phyloP scores from a whole-genome alignment of 2,329 filamentous ascomycete species.

The Venturia pyrina region DNA sequence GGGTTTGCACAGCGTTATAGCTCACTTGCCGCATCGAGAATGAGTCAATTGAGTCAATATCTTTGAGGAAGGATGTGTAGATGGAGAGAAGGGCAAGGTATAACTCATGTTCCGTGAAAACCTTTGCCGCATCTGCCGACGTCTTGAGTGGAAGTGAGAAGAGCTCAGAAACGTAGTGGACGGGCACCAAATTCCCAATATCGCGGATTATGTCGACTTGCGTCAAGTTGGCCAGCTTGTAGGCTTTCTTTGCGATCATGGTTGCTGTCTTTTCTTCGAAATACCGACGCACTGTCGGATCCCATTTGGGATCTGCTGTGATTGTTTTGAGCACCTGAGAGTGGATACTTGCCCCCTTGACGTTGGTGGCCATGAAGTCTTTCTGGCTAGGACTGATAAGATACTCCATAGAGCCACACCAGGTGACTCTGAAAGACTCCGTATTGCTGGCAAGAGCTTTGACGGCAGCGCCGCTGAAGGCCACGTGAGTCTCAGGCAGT shows the following conservation, averaged over 20 bases:
- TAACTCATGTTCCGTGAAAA: conserved; percentile 48
- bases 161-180: conserved; percentile 45
- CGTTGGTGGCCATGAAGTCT: conserved; percentile 38
- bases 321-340: conserved; percentile 20
- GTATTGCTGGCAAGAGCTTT: conserved; percentile 52
- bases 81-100: conserved; percentile 54
- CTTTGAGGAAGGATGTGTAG: conserved; percentile 55
- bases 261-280: conserved; percentile 52
- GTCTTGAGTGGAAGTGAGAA: conserved; percentile 48
- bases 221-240: conserved; percentile 49
- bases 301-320: conserved; percentile 43
- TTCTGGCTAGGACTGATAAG: conserved; percentile 50
- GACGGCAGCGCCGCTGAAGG: conserved; percentile 52
- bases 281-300: conserved; percentile 53
- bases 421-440: conserved; percentile 53
- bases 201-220: conserved; percentile 62
- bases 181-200: conserved; percentile 43
- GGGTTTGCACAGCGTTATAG: conserved; percentile 45
- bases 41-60: conserved; percentile 55
- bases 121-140: conserved; percentile 37
- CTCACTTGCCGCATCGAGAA: conserved; percentile 54
- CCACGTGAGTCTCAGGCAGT: conserved; percentile 41
- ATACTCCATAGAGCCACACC: conserved; percentile 52
- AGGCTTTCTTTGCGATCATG: conserved; percentile 56
- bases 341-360: not conserved